These are phyloP conservation scores for Euphorbia celastroides DNA, from an alignment of 441 rosid species.

Conservation along the genomic window DNA sequence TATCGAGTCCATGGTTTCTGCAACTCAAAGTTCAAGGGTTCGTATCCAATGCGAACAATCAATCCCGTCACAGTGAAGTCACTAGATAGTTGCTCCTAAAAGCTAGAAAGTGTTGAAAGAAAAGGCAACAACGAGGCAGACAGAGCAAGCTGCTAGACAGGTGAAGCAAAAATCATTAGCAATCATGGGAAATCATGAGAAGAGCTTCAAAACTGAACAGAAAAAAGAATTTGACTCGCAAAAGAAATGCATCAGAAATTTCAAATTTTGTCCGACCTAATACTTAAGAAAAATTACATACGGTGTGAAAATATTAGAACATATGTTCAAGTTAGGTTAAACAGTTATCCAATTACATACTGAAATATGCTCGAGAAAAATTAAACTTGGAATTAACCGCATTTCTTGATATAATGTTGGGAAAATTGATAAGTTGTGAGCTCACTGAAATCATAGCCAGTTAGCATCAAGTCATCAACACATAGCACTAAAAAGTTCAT, in stretches of 20 bases:
- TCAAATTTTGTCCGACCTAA: too few relatives aligned
- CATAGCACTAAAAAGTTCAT: too few relatives aligned
- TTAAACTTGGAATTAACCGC: too few relatives aligned
- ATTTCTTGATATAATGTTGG: too few relatives aligned
- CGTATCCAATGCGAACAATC: neutral
- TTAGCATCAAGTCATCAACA: too few relatives aligned
- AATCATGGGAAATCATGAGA: neutral
- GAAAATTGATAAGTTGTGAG: too few relatives aligned
- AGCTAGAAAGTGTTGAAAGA: neutral
- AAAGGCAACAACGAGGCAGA: neutral
- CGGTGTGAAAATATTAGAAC: too few relatives aligned
- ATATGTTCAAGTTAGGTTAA: too few relatives aligned
- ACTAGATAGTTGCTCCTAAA: neutral
- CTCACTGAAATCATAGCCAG: too few relatives aligned
- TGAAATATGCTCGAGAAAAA: too few relatives aligned
- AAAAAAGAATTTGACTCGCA: neutral
- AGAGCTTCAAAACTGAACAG: neutral
- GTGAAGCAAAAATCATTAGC: neutral
- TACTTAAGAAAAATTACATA: too few relatives aligned
- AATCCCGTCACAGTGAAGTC: neutral
- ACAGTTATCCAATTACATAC: too few relatives aligned
- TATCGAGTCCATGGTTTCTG: constrained; percentile 39
- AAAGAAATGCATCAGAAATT: neutral
- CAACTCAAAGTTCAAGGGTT: neutral
- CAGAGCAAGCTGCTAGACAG: neutral